Evolutionary conservation across 1,139 yeast genomes (phyloP), one percentile per base, ranked within the genome.

Genomic region (Zhuliangozyma parablackwelliae): DNA sequence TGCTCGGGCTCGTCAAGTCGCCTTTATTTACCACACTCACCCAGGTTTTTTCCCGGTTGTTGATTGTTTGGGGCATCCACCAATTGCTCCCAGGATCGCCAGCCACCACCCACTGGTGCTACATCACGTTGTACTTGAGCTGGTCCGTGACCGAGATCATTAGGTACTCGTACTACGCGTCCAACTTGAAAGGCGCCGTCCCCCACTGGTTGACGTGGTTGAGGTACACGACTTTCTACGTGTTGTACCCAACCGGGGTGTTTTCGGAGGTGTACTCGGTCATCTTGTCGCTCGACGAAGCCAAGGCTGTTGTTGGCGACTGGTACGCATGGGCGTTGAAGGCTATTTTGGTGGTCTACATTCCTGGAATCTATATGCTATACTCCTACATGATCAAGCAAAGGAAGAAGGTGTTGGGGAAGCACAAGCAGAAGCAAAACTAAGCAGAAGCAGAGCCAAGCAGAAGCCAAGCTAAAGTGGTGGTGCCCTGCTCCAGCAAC

Each of bases 111-210:
- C 77, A 80, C 39, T 77, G 81, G 75, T 69, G 77, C 32, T 83
- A 80, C 55, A 59, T 78, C 32, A 69, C 94, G 2, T 75, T 92
- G 59, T 72, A 81, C 32, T 54, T 80, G 37, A 92, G 97, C 13
- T 92, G 99, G 99, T 78, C 92, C 13, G 56, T 86, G 40, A 88
- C 97, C 26, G 99, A 92, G 61, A 75, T 88, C 35, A 81, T 90
- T 41, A 77, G 98, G 54, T 92, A 92, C 64, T 73, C 87, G 32
- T 92, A 78, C 65, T 94, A 84, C 56, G 95, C 95, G 36, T 64
- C 76, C 44, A 82, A 82, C 53, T 68, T 87, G 44, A 61, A 62
- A 42, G 70, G 68, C 21, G 78, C 76, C 2, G 85, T 89, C 12
- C 88, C 94, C 8, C 56, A 60, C 34, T 57, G 73, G 56, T 69